phyloP scores from a whole-genome alignment of 768 basidiomycete genomes.

The Mycena venus region DNA sequence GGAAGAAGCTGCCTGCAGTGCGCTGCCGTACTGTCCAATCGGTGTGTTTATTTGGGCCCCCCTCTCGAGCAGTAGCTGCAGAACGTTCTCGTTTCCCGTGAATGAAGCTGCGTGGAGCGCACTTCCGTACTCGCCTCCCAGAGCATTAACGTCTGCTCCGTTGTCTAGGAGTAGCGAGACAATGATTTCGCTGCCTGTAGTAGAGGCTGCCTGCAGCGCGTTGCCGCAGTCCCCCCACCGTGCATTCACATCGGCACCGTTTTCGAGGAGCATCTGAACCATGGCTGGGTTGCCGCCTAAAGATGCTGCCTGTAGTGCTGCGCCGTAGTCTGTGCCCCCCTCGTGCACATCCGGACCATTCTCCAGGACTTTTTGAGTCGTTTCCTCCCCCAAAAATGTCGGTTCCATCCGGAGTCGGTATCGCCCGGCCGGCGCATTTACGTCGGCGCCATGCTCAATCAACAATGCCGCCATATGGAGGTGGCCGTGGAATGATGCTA shows the following conservation, averaged over 20 bases:
- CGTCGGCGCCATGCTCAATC: background rate
- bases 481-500: background rate
- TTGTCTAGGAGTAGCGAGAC: background rate
- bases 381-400: background rate
- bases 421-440: background rate
- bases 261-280: background rate
- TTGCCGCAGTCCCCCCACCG: background rate
- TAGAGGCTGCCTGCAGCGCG: background rate
- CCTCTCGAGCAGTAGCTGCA: background rate
- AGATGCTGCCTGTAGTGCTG: background rate
- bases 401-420: background rate
- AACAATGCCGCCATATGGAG: background rate
- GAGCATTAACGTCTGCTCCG: background rate
- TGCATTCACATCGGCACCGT: background rate
- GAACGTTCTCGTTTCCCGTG: background rate
- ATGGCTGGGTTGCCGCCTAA: background rate
- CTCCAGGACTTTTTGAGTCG: background rate
- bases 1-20: background rate
- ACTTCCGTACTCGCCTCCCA: no score
- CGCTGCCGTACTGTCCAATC: background rate
- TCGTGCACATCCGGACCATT: background rate
- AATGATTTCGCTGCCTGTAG: background rate
- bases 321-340: background rate
- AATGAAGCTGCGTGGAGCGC: background rate
- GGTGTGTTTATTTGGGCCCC: background rate